Percentiles rank a stretch among this genome's conserved stretches.
Conservation (phyloP, 1,284 basidiomycete species). For the Volvariella surrecta region DNA sequence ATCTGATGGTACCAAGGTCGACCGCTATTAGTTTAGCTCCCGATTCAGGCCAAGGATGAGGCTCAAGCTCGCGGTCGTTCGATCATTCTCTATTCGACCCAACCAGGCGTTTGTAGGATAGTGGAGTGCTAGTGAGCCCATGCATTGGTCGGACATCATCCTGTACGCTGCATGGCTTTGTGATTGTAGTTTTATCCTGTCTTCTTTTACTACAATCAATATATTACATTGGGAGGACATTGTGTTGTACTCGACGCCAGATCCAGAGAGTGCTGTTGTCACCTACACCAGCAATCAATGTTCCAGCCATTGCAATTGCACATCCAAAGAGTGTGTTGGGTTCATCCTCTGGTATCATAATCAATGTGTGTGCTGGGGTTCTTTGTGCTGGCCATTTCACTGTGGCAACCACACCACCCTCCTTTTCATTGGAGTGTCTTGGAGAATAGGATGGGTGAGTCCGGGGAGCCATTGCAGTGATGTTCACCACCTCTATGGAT, state of each 20-base stretch:
- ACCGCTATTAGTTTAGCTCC: constrained; percentile 4
- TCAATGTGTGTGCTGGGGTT: not conserved
- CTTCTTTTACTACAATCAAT: no score
- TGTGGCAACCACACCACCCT: not conserved
- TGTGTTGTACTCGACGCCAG: constrained; percentile 20
- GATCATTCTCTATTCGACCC: no score
- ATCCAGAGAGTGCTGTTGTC: constrained; percentile 30
- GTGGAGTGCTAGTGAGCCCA: no score
- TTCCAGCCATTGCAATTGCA: constrained; percentile 19
- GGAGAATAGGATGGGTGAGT: constrained; percentile 2
- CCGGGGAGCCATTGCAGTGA: constrained; percentile 30
- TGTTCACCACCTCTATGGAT: constrained; percentile 36
- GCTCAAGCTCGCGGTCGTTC: no score
- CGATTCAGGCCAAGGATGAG: no score
- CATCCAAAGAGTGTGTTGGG: no score
- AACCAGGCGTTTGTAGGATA: no score
- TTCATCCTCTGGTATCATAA: no score
- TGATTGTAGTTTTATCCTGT: no score
- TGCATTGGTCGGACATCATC: no score
- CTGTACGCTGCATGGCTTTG: not conserved
- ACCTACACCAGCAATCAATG: constrained; percentile 31
- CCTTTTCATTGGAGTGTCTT: not conserved
- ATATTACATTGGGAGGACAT: no score
- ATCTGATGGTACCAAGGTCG: constrained; percentile 9
- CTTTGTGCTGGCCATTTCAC: not conserved